phyloP scores from a whole-genome alignment of 2,329 filamentous ascomycete species.

The Apiospora rasikravindrae region DNA sequence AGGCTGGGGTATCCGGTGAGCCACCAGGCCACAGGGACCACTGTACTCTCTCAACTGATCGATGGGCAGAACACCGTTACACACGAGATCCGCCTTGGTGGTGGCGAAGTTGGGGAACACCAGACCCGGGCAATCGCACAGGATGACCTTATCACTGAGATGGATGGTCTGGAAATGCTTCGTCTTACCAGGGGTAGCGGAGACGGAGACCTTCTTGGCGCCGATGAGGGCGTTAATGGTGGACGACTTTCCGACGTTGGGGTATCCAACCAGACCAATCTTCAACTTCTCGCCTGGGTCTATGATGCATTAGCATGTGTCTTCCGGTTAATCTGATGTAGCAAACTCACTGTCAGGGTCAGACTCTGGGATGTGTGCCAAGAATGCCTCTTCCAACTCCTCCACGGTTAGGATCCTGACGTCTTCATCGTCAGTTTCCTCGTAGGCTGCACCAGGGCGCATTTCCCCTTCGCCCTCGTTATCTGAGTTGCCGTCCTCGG shows the following conservation, averaged over 20 bases:
- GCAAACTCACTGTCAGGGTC: constrained; percentile 52
- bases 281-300: constrained; percentile 70
- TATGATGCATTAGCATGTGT: constrained; percentile 36
- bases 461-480: constrained; percentile 41
- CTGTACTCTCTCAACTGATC: constrained; percentile 94
- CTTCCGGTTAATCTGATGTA: neutral
- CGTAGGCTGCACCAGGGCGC: constrained; percentile 42
- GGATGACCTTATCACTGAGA: constrained; percentile 83
- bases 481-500: constrained; percentile 26
- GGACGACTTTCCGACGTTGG: constrained; percentile 98
- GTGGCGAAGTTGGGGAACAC: constrained; percentile 98
- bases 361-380: constrained; percentile 72
- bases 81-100: constrained; percentile 95
- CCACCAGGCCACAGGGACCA: constrained; percentile 82
- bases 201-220: constrained; percentile 97
- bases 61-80: constrained; percentile 92
- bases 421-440: constrained; percentile 57
- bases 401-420: constrained; percentile 89
- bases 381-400: constrained; percentile 87
- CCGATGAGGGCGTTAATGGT: constrained; percentile 99
- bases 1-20: constrained; percentile 81
- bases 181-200: constrained; percentile 95
- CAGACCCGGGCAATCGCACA: constrained; percentile 98
- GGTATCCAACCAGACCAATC: constrained; percentile 95
- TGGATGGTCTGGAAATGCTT: constrained; percentile 99